phyloP scores from a whole-genome alignment of 2,329 filamentous ascomycete species.

The Ceratocystis ficicola region DNA sequence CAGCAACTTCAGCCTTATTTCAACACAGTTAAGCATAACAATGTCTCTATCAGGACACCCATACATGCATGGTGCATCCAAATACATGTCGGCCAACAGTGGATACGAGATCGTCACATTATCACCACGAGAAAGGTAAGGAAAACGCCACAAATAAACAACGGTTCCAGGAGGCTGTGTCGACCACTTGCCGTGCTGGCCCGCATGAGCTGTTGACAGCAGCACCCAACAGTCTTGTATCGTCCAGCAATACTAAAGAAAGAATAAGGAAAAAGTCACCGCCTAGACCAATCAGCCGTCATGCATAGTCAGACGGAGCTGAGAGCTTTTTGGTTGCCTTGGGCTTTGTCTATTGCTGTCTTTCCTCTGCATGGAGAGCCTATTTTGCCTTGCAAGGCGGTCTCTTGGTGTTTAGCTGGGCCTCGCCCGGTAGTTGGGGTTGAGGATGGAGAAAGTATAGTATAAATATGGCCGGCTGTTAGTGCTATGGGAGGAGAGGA shows the following conservation, averaged over 20 bases:
- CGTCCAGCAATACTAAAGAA: too few relatives aligned
- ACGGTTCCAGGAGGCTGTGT: neutral
- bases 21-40: slow-evolving; percentile 5
- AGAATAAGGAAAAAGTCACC: neutral
- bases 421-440: neutral
- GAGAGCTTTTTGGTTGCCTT: neutral
- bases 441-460: neutral
- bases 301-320: slow-evolving; percentile 3
- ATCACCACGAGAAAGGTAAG: neutral
- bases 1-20: neutral
- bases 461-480: slow-evolving; percentile 6
- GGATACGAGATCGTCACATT: slow-evolving; percentile 7
- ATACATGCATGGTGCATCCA: slow-evolving; percentile 10
- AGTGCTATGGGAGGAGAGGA: neutral
- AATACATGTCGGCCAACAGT: neutral
- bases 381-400: neutral
- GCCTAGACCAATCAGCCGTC: neutral
- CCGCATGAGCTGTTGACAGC: neutral
- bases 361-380: neutral
- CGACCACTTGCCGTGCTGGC: neutral
- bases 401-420: neutral
- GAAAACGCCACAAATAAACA: neutral
- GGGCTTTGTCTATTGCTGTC: neutral
- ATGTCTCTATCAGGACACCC: neutral
- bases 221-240: neutral